Evolutionary conservation across 352 stramenopile genomes (phyloP), one percentile per base, ranked within the genome.

Genomic region (Peronospora tabacina): DNA sequence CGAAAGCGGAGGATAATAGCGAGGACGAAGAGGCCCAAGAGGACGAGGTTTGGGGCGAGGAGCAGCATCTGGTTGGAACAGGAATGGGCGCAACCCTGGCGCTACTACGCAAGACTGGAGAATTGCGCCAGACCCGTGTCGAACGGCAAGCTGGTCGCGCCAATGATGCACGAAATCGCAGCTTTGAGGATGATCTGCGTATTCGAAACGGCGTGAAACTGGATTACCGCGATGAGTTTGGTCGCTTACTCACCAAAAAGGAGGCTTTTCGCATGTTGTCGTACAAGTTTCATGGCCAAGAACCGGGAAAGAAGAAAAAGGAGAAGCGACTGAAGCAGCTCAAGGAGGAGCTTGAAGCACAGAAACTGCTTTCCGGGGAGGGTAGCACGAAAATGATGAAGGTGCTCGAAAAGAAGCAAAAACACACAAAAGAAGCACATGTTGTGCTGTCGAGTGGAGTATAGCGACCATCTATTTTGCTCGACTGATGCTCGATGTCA

Each of bases 261-360:
- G 95, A 99, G 66, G 95, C 95, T 0, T 99, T 98, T 79, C 90
- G 96, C 24, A 75, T 98, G 61, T 70, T 99, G 24, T 98, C 89
- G 66, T 98, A 98, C 77, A 96, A 97, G 58, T 99, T 99, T 71
- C 96, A 99, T 66, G 96, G 96, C 19, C 92, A 98, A 57, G 93
- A 91, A 5, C 96, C 91, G 5, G 90, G 87, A 6, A 98, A 98
- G 70, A 98, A 98, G 66, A 98, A 98, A 58, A 86, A 98, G 57
- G 95, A 98, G 59, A 98, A 98, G 62, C 77, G 88, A 2, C 52
- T 95, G 28, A 90, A 87, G 43, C 65, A 92, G 45, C 57, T 96
- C 1, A 90, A 95, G 61, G 78, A 90, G 38, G 81, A 93, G 43
- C 62, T 90, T 12, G 60, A 70, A 30, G 66, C 80, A 7, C 75